Base-by-base conservation (phyloP, 306 rosid species). In the Acacia confusa region DNA sequence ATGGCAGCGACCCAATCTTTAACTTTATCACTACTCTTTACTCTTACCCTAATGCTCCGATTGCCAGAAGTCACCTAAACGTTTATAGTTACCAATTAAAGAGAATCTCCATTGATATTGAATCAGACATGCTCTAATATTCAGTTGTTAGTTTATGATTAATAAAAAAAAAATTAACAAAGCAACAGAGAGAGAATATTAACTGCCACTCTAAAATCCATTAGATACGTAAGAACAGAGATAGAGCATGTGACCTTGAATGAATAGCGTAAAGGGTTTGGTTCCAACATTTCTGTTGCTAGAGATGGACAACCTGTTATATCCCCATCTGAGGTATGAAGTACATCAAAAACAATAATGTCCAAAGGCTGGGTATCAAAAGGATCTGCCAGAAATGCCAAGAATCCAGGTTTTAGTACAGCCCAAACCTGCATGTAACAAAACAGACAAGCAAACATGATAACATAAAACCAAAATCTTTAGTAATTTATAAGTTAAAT, bases 1-100 rank as follows among this genome's bases (percentile, higher is more conserved):
- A 96, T 89, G 30, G 97, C 92, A 30, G 99, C 97, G 32, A 96
- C 97, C 99, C 99, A 96, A 78, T 89, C 99, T 86, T 88, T 92
- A 85, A 90, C 97, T 89, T 88, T 92, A 77, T 88, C 85, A 55
- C 87, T 84, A 79, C 86, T 92, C 87, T 86, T 93, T 53, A 76
- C 88, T 85, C 99, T 96, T 79, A 96, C 74, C 83, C 89, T 91
- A 72, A 96, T 85, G 84, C 88, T 91, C 82, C 91, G 92, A 82
- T 36, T 88, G 83, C 99, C 99, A 85, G 97, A 96, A 74, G 94
- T 86, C 81, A 95, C 98, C 99, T 82, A 22, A 76, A 81, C 78
- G 67, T 78, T 82, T 71, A 65, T 53, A 53, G 77, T 67, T 52
- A 74, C 65, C 68, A 64, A 57, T 76, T 87, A 73, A 79, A 85